Evolutionary conservation across 148 eudicot species (phyloP).

Genomic region (Limonium bicolor): DNA sequence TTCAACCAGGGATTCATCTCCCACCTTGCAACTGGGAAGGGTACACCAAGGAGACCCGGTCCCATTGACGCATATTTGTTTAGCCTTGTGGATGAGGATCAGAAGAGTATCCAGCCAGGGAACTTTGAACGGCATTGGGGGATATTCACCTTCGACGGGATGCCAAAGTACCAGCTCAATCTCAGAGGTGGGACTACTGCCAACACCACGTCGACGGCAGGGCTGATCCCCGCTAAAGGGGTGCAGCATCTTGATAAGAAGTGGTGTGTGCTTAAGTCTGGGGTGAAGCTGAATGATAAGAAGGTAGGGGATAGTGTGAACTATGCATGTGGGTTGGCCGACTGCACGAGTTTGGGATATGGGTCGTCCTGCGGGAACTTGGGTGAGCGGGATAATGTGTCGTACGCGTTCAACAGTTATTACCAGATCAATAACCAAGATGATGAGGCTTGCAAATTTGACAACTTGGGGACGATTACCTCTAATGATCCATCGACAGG

Average conservation of each 20-base stretch:
- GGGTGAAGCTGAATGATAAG: slow-evolving; percentile 35
- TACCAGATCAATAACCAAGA: slow-evolving; percentile 68
- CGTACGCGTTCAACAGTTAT: slow-evolving; percentile 73
- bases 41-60: slow-evolving; percentile 79
- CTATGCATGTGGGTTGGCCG: slow-evolving; percentile 76
- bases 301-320: slow-evolving; percentile 50
- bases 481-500: slow-evolving; percentile 39
- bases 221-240: slow-evolving; percentile 34
- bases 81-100: slow-evolving; percentile 77
- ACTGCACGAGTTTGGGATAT: slow-evolving; percentile 84
- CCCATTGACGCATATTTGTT: slow-evolving; percentile 67
- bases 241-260: slow-evolving; percentile 35
- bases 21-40: slow-evolving; percentile 53
- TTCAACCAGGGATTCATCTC: slow-evolving; percentile 88
- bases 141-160: slow-evolving; percentile 52
- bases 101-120: slow-evolving; percentile 72
- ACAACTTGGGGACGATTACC: slow-evolving; percentile 39
- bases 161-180: slow-evolving; percentile 50
- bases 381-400: slow-evolving; percentile 60
- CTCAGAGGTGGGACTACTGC: slow-evolving; percentile 56
- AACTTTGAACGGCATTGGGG: slow-evolving; percentile 95
- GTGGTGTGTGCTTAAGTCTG: slow-evolving; percentile 77
- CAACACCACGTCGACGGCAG: no score
- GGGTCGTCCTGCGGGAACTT: slow-evolving; percentile 48
- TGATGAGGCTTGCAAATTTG: slow-evolving; percentile 62